Conservation (phyloP, 305 asterid species). For the Striga hermonthica region DNA sequence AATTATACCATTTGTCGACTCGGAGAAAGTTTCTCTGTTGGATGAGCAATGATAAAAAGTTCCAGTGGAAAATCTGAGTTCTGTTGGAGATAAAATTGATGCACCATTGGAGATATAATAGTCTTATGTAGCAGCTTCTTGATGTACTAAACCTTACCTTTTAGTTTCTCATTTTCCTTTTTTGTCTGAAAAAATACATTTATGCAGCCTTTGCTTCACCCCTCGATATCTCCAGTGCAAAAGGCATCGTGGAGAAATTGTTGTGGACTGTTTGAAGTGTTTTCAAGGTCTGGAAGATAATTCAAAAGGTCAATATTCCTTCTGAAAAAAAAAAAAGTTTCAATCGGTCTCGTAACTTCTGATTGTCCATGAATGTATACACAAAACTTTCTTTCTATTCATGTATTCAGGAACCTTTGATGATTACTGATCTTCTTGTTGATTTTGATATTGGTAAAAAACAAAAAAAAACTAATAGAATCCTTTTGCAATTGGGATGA, state of each 20-base stretch:
- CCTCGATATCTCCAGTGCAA: constrained; percentile 37
- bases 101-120: constrained; percentile 28
- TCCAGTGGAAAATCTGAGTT: too few species aligned
- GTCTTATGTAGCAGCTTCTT: too few species aligned
- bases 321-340: too few species aligned
- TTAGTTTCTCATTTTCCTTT: background rate
- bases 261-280: constrained; percentile 77
- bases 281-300: constrained; percentile 47
- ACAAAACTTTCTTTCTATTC: too few species aligned
- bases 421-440: too few species aligned
- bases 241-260: constrained; percentile 77
- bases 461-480: too few species aligned
- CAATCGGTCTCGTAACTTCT: background rate
- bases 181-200: too few species aligned
- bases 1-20: constrained; percentile 2
- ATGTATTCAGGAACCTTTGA: too few species aligned
- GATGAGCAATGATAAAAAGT: constrained; percentile 24
- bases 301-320: constrained; percentile 28
- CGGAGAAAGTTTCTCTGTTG: constrained; percentile 24
- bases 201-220: constrained; percentile 41
- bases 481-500: too few species aligned
- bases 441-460: too few species aligned
- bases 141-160: background rate
- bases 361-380: too few species aligned
- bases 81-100: constrained; percentile 31